phyloP scores from a whole-genome alignment of 2,329 filamentous ascomycete species.

The Pseudopyrenochaeta lycopersici region DNA sequence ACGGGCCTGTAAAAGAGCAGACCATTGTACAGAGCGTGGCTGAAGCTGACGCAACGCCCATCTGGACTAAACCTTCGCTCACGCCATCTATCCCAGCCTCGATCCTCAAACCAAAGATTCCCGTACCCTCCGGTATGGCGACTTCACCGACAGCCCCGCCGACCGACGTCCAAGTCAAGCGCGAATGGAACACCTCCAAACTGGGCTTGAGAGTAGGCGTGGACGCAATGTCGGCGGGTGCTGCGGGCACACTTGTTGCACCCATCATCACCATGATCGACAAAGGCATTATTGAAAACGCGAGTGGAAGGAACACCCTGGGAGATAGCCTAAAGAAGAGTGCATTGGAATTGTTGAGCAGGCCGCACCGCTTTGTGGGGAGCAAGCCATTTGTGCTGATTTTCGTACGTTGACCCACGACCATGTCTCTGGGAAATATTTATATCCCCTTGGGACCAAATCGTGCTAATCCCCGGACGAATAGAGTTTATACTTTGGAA shows the following conservation, averaged over 20 bases:
- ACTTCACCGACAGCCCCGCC: conserved; percentile 1
- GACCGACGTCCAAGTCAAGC: conserved; percentile 2
- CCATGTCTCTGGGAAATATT: background rate
- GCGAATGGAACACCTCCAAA: conserved; percentile 77
- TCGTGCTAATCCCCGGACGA: too few relatives aligned
- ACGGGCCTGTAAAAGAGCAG: conserved; percentile 1
- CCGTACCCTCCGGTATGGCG: conserved; percentile 3
- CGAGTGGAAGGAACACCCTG: conserved; percentile 72
- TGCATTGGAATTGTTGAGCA: conserved; percentile 63
- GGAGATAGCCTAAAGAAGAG: conserved; percentile 68
- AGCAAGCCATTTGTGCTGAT: conserved; percentile 75
- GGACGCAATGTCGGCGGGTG: conserved; percentile 74
- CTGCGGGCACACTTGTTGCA: conserved; percentile 79
- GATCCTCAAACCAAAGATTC: conserved; percentile 8
- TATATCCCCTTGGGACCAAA: too few relatives aligned
- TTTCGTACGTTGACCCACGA: conserved; percentile 45
- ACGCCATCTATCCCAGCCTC: conserved; percentile 3
- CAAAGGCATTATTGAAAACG: conserved; percentile 80
- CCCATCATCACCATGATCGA: conserved; percentile 90
- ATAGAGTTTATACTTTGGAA: conserved; percentile 79
- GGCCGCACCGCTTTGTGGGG: conserved; percentile 68
- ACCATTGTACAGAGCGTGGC: background rate
- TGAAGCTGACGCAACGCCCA: background rate
- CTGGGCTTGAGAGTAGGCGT: conserved; percentile 71
- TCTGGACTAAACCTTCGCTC: too few relatives aligned